Conservation (phyloP, 2,329 filamentous ascomycete genomes). For the Exophiala alcalophila region DNA sequence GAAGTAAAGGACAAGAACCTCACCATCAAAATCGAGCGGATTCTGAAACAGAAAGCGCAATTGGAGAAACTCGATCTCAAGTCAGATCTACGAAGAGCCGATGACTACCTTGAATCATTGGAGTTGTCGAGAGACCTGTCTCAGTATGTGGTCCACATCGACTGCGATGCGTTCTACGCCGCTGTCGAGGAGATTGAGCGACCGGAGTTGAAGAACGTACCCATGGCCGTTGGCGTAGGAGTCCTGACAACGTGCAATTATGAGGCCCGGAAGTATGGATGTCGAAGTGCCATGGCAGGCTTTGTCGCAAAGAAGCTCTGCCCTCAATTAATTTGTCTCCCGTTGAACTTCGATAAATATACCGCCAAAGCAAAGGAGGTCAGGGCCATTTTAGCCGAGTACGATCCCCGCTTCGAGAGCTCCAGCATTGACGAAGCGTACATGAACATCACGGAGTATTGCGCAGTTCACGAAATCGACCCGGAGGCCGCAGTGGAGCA, state of each 20-base stretch:
- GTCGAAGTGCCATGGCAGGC: constrained; percentile 89
- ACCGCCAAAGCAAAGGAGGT: constrained; percentile 85
- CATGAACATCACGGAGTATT: constrained; percentile 89
- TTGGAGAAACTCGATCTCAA: constrained; percentile 74
- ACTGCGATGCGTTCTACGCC: constrained; percentile 97
- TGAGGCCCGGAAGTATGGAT: constrained; percentile 81
- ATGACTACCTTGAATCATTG: constrained; percentile 75
- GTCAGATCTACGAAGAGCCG: constrained; percentile 69
- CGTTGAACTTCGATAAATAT: constrained; percentile 88
- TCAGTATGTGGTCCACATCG: constrained; percentile 84
- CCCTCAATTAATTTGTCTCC: constrained; percentile 76
- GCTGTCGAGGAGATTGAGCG: constrained; percentile 83
- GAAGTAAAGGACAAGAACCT: constrained; percentile 76
- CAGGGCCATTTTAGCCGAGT: constrained; percentile 74
- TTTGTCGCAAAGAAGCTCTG: constrained; percentile 96
- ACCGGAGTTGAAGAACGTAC: constrained; percentile 79
- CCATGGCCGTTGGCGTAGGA: constrained; percentile 83
- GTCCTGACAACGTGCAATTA: constrained; percentile 80
- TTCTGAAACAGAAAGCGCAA: constrained; percentile 69
- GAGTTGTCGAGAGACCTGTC: constrained; percentile 76
- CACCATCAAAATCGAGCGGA: constrained; percentile 79
- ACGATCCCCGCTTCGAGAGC: constrained; percentile 87
- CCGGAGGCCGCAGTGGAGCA: constrained; percentile 73
- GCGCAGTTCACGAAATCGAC: constrained; percentile 61
- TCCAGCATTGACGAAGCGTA: constrained; percentile 97